Percentiles rank a stretch among this genome's conserved stretches.
Evolutionary conservation across 2,329 filamentous ascomycete genomes (phyloP).

Genomic region (Aspergillus clavatus): DNA sequence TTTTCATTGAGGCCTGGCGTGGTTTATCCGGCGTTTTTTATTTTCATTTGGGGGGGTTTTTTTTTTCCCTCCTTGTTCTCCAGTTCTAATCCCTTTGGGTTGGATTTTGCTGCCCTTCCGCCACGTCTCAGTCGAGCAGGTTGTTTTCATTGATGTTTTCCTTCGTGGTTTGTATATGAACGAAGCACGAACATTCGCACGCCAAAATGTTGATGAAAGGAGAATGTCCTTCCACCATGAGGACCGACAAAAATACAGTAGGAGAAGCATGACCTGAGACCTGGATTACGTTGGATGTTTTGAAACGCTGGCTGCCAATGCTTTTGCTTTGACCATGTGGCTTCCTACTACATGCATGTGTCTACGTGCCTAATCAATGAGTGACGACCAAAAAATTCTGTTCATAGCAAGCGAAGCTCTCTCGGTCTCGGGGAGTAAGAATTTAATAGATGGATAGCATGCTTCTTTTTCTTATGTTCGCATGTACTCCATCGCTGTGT

Average conservation of each 20-base stretch:
- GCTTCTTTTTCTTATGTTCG: too few relatives aligned
- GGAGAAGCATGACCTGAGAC: background rate
- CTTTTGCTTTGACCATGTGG: background rate
- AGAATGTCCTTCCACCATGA: too few relatives aligned
- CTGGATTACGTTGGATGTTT: background rate
- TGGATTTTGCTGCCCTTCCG: conserved; percentile 8
- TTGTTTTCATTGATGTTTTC: too few relatives aligned
- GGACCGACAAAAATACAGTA: too few relatives aligned
- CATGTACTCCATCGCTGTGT: too few relatives aligned
- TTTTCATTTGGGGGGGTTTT: conserved; percentile 20
- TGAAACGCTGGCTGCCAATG: background rate
- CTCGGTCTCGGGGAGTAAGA: background rate
- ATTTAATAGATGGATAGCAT: background rate
- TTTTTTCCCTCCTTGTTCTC: too few relatives aligned
- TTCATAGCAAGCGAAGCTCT: background rate
- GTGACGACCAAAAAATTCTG: conserved; percentile 1
- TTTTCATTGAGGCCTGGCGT: conserved; percentile 24
- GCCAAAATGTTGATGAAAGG: conserved; percentile 6
- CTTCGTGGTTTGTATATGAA: too few relatives aligned
- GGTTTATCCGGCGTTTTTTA: conserved; percentile 33
- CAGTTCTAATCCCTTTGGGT: conserved; percentile 4
- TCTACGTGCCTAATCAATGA: conserved; percentile 1
- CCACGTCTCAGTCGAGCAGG: too few relatives aligned
- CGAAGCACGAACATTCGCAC: background rate
- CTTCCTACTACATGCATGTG: background rate